phyloP scores from a whole-genome alignment of 805 yeast species.

The Hemisphaericaspora nanyangensis region DNA sequence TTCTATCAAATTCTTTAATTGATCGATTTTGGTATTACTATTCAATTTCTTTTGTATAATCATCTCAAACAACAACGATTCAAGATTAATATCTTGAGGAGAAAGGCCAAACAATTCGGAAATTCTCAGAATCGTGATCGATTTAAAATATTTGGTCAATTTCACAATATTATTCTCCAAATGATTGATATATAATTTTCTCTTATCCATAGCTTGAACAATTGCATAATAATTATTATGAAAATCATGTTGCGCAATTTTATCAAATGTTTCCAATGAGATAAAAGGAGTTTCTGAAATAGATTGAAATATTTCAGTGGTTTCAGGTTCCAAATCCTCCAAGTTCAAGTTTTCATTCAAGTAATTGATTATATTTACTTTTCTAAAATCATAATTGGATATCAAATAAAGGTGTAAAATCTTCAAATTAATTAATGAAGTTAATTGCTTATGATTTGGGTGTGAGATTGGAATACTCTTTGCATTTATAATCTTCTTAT shows the following conservation, averaged over 20 bases:
- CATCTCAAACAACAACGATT: conserved; percentile 30
- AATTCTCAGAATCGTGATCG: conserved; percentile 20
- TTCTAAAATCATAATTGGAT: conserved; percentile 33
- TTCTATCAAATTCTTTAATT: conserved; percentile 19
- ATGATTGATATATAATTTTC: conserved; percentile 17
- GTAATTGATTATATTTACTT: conserved; percentile 19
- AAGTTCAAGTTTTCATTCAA: conserved; percentile 8
- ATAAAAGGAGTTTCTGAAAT: conserved; percentile 8
- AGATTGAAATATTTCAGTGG: conserved; percentile 3
- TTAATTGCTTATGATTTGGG: conserved; percentile 4
- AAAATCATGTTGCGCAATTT: conserved; percentile 3
- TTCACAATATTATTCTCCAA: conserved; percentile 29
- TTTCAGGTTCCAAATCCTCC: background rate
- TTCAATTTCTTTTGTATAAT: conserved; percentile 30
- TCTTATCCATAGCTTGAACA: conserved; percentile 9
- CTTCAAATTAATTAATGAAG: conserved; percentile 18
- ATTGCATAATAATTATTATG: background rate
- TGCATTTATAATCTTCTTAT: conserved; percentile 25
- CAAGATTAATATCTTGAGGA: conserved; percentile 14
- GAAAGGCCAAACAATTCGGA: conserved; percentile 15
- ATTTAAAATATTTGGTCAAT: conserved; percentile 26
- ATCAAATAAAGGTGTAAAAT: conserved; percentile 28
- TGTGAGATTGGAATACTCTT: conserved; percentile 10
- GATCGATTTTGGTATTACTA: conserved; percentile 29
- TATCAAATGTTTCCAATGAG: conserved; percentile 4